Percentiles rank a stretch among this genome's conserved stretches.
Conservation (phyloP, 1,139 yeast genomes). For the Lodderomyces parapsilosis region DNA sequence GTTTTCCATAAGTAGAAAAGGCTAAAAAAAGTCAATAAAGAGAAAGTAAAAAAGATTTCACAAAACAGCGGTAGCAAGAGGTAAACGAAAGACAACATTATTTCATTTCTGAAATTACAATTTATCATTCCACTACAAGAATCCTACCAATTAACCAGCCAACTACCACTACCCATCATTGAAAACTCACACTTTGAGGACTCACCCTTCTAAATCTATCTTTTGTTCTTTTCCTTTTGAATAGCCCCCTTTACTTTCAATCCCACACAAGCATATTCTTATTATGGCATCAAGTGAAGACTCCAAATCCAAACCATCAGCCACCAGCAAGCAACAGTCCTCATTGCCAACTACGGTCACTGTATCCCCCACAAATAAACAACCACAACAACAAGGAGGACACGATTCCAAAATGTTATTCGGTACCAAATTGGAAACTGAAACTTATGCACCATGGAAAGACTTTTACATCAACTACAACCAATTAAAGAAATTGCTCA, state of each 20-base stretch:
- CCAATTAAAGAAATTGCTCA: constrained; percentile 72
- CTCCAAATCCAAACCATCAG: not conserved
- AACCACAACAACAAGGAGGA: constrained; percentile 1
- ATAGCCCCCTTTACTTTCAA: not conserved
- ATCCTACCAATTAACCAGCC: no score
- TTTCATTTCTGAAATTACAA: no score
- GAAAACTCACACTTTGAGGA: not conserved
- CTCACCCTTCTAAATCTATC: not conserved
- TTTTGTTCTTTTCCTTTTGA: not conserved
- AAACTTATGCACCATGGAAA: constrained; percentile 87
- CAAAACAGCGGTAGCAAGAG: no score
- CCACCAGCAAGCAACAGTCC: constrained; percentile 3
- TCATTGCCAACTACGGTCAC: constrained; percentile 5
- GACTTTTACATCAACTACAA: constrained; percentile 79
- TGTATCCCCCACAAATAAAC: constrained; percentile 1
- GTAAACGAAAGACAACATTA: no score
- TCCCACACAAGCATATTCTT: not conserved
- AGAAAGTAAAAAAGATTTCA: no score
- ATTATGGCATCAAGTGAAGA: constrained; percentile 2
- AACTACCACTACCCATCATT: no score
- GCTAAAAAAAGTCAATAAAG: no score
- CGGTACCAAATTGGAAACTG: constrained; percentile 79
- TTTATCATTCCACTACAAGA: no score
- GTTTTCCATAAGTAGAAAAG: no score
- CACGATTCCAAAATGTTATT: constrained; percentile 61